These are phyloP conservation scores for Dactylella cylindrospora DNA, from an alignment of 2,329 filamentous ascomycete species.

Conservation along the genomic window DNA sequence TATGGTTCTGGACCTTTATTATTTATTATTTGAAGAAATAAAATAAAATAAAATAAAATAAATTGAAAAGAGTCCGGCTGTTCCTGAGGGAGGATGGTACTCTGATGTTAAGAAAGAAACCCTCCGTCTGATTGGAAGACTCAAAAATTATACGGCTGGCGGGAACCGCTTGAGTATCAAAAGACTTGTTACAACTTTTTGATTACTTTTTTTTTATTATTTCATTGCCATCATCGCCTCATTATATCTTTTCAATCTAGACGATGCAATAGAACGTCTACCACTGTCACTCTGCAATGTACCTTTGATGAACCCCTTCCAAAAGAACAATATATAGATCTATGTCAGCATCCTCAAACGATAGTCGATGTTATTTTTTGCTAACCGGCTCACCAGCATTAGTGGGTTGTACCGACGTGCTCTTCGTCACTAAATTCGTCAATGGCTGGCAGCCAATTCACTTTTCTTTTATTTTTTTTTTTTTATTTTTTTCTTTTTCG, in stretches of 20 bases:
- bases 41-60: no score
- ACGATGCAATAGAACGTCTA: no score
- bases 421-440: constrained; percentile 19
- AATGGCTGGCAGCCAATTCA: constrained; percentile 39
- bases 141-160: constrained; percentile 44
- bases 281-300: no score
- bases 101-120: constrained; percentile 37
- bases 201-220: neutral
- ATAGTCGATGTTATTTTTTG: constrained; percentile 30
- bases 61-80: constrained; percentile 43
- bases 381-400: constrained; percentile 11
- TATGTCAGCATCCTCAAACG: constrained; percentile 19
- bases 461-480: constrained; percentile 21
- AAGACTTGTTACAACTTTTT: neutral
- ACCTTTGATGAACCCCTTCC: no score
- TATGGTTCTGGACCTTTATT: constrained; percentile 37
- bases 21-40: no score
- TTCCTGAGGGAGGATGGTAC: constrained; percentile 44
- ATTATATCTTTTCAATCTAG: constrained; percentile 26
- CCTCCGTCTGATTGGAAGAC: constrained; percentile 43
- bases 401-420: constrained; percentile 34
- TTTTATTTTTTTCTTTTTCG: constrained; percentile 39
- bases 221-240: neutral
- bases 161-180: constrained; percentile 27
- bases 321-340: no score